Conservation (phyloP, 805 yeast species). For the Wickerhamiella lipophila region DNA sequence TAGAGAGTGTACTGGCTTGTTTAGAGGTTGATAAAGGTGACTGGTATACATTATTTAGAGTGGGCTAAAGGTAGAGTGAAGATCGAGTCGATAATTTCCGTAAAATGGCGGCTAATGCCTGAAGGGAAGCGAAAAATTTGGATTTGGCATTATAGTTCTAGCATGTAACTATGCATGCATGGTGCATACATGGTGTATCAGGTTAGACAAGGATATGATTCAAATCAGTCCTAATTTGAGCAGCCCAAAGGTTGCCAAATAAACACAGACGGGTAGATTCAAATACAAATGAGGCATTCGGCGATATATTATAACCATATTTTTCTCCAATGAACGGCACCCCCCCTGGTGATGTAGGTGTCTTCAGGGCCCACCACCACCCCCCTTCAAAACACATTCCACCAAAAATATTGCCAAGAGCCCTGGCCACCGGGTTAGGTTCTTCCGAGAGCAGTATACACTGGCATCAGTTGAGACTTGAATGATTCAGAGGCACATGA, state of each 20-base stretch:
- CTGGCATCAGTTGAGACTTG: background rate
- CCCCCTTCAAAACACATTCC: no score
- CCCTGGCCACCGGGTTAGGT: background rate
- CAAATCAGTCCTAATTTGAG: background rate
- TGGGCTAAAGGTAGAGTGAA: no score
- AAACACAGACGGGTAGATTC: background rate
- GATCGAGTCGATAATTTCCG: no score
- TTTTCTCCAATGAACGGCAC: no score
- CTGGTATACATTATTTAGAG: no score
- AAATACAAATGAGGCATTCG: no score
- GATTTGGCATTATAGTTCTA: background rate
- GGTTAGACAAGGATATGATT: constrained; percentile 3
- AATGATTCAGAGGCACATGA: constrained; percentile 1
- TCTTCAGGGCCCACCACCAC: no score
- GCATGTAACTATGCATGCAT: constrained; percentile 6
- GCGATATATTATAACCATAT: no score
- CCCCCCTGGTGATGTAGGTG: no score
- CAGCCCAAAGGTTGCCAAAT: background rate
- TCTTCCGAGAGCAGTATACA: background rate
- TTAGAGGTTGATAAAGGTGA: no score
- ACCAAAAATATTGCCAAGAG: background rate
- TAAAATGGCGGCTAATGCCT: background rate
- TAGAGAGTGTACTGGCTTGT: background rate
- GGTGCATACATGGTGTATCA: constrained; percentile 1
- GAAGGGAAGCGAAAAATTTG: background rate